phyloP scores from a whole-genome alignment of 1,139 yeast species.

The Suhomyces maxii region DNA sequence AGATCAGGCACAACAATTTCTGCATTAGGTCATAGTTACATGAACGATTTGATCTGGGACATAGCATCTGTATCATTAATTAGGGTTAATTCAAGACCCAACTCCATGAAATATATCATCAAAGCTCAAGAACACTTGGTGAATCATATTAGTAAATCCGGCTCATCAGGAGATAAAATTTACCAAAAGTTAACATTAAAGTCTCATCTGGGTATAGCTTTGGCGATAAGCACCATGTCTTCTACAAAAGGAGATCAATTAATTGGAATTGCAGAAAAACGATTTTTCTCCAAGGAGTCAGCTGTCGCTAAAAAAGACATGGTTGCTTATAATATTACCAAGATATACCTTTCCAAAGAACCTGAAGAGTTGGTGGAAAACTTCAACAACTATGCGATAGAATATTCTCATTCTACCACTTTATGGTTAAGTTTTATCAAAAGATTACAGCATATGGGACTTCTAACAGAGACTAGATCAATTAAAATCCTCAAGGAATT shows the following conservation, averaged over 20 bases:
- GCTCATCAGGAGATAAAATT: slow-evolving; percentile 10
- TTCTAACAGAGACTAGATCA: slow-evolving; percentile 33
- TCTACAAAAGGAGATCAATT: slow-evolving; percentile 27
- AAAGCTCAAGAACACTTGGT: slow-evolving; percentile 35
- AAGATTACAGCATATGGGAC: slow-evolving; percentile 33
- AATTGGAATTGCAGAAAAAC: slow-evolving; percentile 29
- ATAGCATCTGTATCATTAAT: slow-evolving; percentile 3
- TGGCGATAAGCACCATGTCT: slow-evolving; percentile 30
- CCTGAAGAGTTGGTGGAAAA: slow-evolving; percentile 35
- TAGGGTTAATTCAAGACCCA: neutral
- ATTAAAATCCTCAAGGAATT: slow-evolving; percentile 29
- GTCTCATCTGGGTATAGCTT: slow-evolving; percentile 42
- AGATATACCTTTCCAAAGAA: slow-evolving; percentile 26
- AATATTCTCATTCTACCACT: slow-evolving; percentile 25
- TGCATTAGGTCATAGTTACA: slow-evolving; percentile 8
- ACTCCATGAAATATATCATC: slow-evolving; percentile 16
- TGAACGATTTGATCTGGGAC: slow-evolving; percentile 16
- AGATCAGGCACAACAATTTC: slow-evolving; percentile 8
- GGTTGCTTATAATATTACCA: slow-evolving; percentile 26
- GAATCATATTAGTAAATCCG: slow-evolving; percentile 16
- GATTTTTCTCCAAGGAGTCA: slow-evolving; percentile 17
- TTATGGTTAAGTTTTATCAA: slow-evolving; percentile 40
- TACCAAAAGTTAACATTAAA: slow-evolving; percentile 24
- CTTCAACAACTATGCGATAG: slow-evolving; percentile 31
- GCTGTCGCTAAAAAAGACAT: slow-evolving; percentile 19